These are phyloP conservation scores for Ganoderma resinaceum DNA, from an alignment of 1,284 basidiomycete species.

Conservation along the genomic window DNA sequence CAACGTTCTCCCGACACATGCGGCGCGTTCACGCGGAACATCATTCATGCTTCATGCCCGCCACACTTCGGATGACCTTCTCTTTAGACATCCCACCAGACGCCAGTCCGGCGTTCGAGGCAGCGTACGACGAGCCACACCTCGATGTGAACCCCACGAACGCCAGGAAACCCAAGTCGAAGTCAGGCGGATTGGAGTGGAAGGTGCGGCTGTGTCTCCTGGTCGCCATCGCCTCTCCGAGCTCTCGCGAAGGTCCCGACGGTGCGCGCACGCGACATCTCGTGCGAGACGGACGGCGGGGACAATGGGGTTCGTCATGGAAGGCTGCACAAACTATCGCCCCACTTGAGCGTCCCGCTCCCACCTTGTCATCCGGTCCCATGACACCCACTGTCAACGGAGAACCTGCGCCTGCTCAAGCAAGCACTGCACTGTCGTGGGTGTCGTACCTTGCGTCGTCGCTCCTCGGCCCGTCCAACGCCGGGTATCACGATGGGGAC, in stretches of 20 bases:
- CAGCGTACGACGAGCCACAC: slow-evolving; percentile 47
- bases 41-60: slow-evolving; percentile 75
- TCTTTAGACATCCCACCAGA: slow-evolving; percentile 90
- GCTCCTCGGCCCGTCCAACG: slow-evolving; percentile 55
- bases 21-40: slow-evolving; percentile 85
- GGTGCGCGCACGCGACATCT: slow-evolving; percentile 63
- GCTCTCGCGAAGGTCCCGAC: slow-evolving; percentile 51
- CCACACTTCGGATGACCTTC: slow-evolving; percentile 80
- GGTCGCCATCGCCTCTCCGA: slow-evolving; percentile 68
- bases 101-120: slow-evolving; percentile 83
- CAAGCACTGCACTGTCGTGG: slow-evolving; percentile 53
- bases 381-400: slow-evolving; percentile 15
- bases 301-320: slow-evolving; percentile 77
- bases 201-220: slow-evolving; percentile 83
- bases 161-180: slow-evolving; percentile 15
- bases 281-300: slow-evolving; percentile 58
- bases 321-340: slow-evolving; percentile 62
- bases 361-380: slow-evolving; percentile 19
- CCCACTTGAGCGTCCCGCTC: slow-evolving; percentile 59
- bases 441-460: slow-evolving; percentile 59
- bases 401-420: slow-evolving; percentile 26
- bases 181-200: slow-evolving; percentile 83
- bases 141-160: slow-evolving; percentile 10
- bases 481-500: slow-evolving; percentile 65
- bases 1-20: slow-evolving; percentile 51